Evolutionary conservation across 2,329 filamentous ascomycete species (phyloP).

Genomic region (Aspergillus sp.): DNA sequence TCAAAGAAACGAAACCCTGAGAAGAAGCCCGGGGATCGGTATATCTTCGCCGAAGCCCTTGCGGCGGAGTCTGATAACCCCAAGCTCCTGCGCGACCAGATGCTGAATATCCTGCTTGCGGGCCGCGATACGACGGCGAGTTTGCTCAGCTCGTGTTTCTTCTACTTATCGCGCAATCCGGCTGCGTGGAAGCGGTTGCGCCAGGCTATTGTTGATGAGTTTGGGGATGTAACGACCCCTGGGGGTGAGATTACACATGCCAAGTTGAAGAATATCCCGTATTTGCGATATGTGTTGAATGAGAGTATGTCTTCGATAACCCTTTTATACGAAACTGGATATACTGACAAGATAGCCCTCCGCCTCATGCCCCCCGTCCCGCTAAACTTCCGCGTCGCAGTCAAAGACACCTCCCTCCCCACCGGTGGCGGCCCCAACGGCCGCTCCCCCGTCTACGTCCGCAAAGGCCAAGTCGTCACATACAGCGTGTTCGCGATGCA

Average conservation of each 20-base stretch:
- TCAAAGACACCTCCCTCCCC: slow-evolving; percentile 23
- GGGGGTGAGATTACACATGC: not conserved
- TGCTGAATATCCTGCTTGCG: too few relatives aligned
- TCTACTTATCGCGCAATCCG: too few relatives aligned
- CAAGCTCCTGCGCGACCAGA: too few relatives aligned
- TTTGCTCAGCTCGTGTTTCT: too few relatives aligned
- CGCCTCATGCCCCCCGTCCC: slow-evolving; percentile 14
- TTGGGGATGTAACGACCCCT: too few relatives aligned
- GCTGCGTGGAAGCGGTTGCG: not conserved
- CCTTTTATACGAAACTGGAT: too few relatives aligned
- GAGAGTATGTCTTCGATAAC: not conserved
- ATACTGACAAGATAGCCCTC: not conserved
- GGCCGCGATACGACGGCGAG: too few relatives aligned
- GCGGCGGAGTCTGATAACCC: too few relatives aligned
- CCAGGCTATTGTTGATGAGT: not conserved
- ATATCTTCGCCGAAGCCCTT: too few relatives aligned
- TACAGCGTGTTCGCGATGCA: slow-evolving; percentile 31
- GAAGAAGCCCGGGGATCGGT: too few relatives aligned
- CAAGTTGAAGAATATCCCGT: not conserved
- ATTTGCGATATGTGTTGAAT: not conserved
- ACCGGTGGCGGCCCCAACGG: slow-evolving; percentile 21
- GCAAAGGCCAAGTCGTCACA: not conserved
- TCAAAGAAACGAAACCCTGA: too few relatives aligned
- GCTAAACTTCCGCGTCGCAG: slow-evolving; percentile 10
- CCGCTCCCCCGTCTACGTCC: slow-evolving; percentile 11